Conservation (phyloP, 2,329 filamentous ascomycete genomes). For the Pseudopyrenochaeta lycopersici region DNA sequence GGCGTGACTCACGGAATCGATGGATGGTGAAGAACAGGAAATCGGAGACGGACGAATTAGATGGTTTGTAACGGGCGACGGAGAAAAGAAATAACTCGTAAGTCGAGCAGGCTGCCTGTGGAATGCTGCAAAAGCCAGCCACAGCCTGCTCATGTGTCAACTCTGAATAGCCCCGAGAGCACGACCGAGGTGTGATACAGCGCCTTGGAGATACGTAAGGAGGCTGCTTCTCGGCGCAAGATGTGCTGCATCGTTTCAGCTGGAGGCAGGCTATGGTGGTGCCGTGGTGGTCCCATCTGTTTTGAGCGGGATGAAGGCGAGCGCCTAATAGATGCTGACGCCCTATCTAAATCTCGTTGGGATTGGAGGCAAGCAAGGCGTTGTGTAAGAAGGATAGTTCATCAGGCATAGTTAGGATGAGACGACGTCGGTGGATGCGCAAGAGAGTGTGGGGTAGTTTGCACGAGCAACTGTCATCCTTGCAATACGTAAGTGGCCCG, state of each 20-base stretch:
- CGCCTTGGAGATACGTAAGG: not conserved
- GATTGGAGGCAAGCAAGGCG: not conserved
- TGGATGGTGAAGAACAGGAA: not conserved
- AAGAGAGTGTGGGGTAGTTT: no score
- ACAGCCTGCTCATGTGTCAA: not conserved
- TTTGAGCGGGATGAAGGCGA: not conserved
- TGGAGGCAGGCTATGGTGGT: not conserved
- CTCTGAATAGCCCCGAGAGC: not conserved
- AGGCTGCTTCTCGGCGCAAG: not conserved
- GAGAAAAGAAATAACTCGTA: not conserved
- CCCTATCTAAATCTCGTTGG: not conserved
- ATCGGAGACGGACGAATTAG: not conserved
- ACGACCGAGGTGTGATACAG: not conserved
- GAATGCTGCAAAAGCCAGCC: not conserved
- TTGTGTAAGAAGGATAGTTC: no score
- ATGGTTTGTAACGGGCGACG: not conserved
- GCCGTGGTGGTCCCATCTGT: not conserved
- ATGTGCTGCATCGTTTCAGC: not conserved
- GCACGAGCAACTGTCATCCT: no score
- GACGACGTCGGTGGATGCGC: no score
- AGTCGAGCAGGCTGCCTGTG: not conserved
- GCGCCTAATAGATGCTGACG: not conserved
- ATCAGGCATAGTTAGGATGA: no score
- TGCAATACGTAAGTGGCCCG: no score
- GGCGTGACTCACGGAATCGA: not conserved